Conservation (phyloP, 305 asterid species). For the Solanum aculeatissimum region DNA sequence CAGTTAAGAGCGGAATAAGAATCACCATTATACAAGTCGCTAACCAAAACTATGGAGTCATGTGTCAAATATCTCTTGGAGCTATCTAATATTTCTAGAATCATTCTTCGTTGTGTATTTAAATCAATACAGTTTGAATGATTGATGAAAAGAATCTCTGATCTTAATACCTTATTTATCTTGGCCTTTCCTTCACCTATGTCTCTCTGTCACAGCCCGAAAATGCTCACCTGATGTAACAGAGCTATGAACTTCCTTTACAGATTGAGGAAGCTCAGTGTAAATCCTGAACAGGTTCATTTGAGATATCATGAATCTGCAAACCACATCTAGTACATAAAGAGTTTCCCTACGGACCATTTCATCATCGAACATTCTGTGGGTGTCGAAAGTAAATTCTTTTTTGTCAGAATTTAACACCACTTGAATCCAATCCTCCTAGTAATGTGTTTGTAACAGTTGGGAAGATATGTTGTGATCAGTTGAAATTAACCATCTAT, state of each 20-base stretch:
- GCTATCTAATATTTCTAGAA: conserved; percentile 23
- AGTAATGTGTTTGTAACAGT: too few species aligned
- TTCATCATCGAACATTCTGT: too few species aligned
- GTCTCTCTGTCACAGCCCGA: conserved; percentile 12
- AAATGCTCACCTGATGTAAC: conserved; percentile 7
- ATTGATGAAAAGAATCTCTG: conserved; percentile 15
- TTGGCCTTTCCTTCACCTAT: conserved; percentile 15
- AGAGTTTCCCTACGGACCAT: too few species aligned
- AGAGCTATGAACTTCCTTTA: conserved; percentile 1
- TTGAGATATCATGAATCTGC: not conserved
- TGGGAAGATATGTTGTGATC: too few species aligned
- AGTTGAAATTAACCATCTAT: too few species aligned
- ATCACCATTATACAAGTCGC: conserved; percentile 23
- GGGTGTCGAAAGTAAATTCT: too few species aligned
- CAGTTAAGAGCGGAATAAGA: not conserved
- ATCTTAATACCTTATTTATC: conserved; percentile 5
- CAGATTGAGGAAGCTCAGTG: conserved; percentile 9
- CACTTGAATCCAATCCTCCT: not conserved
- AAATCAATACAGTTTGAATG: conserved; percentile 37
- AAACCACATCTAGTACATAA: not conserved
- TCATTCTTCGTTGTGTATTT: conserved; percentile 16
- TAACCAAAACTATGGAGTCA: conserved; percentile 18
- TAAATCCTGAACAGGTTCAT: conserved; percentile 1
- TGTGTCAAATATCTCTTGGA: conserved; percentile 18
- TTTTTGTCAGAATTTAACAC: not conserved